Base-by-base conservation (phyloP, 139 green algal genomes). In the Parachlorella kessleri region DNA sequence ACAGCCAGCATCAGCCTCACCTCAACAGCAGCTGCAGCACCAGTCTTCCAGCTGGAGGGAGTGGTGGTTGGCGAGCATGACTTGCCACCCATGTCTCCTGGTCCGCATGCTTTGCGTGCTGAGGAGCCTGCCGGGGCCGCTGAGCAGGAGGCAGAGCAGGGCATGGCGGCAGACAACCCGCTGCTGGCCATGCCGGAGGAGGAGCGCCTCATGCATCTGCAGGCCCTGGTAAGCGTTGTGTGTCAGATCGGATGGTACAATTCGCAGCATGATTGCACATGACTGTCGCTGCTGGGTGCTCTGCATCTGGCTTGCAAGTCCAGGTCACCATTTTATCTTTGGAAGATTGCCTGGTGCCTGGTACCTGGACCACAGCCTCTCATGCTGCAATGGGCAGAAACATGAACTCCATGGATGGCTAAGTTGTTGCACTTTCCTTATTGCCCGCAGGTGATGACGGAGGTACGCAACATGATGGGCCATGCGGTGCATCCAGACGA, bases 381-480 rank as follows among this genome's bases (percentile, higher is more conserved):
- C n/a, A n/a, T n/a, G n/a, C n/a, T n/a, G n/a, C n/a, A n/a, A n/a
- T n/a, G n/a, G n/a, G n/a, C 48, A 28, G 48, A 14, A 59, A 59
- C 48, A 59, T 28, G 48, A 14, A 59, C 48, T 59, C 48, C 48
- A 59, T 59, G 14, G 48, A 59, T 14, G 48, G 14, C 14, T 14
- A 59, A 59, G 48, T 14, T 14, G 14, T 14, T 14, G 14, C 14
- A 14, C 48, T 59, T 59, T 14, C 14, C 63, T 23, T 69, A 23
- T 69, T 69, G 26, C 63, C 14, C 33, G 26, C 69, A 86, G 71
- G 89, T 95, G 32, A 91, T 95, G 85, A 33, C 55, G 28, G 92
- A 96, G 83, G 90, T 95, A 18, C 67, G 83, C 6, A 64, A 69
- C 30, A 85, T 95, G 81, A 70, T 93, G 67, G 91, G 90, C 10